phyloP scores from a whole-genome alignment of 306 rosid species.

The Quercus variabilis region DNA sequence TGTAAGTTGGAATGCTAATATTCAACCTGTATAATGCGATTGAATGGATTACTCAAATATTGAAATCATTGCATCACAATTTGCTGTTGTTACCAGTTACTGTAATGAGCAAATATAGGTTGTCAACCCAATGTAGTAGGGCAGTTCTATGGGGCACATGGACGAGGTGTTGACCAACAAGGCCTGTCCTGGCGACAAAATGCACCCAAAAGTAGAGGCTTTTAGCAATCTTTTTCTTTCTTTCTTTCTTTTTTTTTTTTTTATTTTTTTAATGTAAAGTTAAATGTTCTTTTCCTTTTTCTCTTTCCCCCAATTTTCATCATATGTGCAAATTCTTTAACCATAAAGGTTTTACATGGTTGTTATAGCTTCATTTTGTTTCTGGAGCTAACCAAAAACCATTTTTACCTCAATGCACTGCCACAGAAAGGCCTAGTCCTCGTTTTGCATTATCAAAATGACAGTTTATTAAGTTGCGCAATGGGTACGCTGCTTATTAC shows the following conservation, averaged over 20 bases:
- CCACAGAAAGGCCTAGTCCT: not conserved
- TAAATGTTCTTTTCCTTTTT: not conserved
- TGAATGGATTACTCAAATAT: not conserved
- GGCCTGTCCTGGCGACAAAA: conserved; percentile 52
- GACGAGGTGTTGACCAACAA: conserved; percentile 25
- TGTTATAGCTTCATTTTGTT: not conserved
- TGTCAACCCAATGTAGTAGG: conserved; percentile 25
- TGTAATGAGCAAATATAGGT: conserved; percentile 4
- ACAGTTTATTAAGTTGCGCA: no score
- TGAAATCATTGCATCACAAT: not conserved
- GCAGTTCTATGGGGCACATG: conserved; percentile 34
- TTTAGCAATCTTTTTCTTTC: no score
- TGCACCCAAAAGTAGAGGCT: conserved; percentile 66
- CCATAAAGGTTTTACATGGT: conserved; percentile 4
- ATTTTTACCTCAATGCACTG: not conserved
- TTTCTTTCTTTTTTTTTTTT: not conserved
- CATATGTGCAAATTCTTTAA: conserved; percentile 34
- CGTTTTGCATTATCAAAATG: not conserved
- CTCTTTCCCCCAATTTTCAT: no score
- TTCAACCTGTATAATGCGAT: not conserved
- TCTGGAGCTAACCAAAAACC: not conserved
- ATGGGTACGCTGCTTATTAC: not conserved
- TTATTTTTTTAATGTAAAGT: conserved; percentile 19
- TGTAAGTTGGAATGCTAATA: not conserved
- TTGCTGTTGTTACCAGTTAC: conserved; percentile 9